Evolutionary conservation across 2,329 filamentous ascomycete genomes (phyloP).

Genomic region (Exophiala bonariae): DNA sequence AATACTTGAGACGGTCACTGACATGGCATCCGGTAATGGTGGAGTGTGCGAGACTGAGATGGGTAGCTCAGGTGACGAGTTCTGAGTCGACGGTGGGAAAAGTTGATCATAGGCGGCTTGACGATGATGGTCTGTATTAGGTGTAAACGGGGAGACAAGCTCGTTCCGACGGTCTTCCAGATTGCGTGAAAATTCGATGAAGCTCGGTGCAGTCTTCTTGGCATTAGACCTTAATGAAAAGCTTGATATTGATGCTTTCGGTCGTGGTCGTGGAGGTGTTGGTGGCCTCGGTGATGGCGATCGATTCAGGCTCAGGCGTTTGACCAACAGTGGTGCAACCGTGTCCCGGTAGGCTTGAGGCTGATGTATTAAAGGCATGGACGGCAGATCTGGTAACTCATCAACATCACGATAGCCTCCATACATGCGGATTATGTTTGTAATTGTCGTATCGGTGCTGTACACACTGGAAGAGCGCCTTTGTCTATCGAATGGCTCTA

Average conservation of each 20-base stretch:
- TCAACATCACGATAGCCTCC: constrained; percentile 20
- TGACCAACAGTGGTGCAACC: constrained; percentile 23
- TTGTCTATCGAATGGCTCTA: constrained; percentile 18
- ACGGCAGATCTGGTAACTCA: constrained; percentile 4
- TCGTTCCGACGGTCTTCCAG: constrained; percentile 18
- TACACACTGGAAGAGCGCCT: constrained; percentile 24
- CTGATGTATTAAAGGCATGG: constrained; percentile 16
- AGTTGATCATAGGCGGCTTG: constrained; percentile 19
- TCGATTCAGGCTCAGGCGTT: constrained; percentile 33
- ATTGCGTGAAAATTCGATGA: constrained; percentile 22
- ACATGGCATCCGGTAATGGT: constrained; percentile 21
- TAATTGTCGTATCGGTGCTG: constrained; percentile 27
- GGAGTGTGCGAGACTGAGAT: constrained; percentile 18
- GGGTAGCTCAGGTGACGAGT: constrained; percentile 19
- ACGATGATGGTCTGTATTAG: constrained; percentile 12
- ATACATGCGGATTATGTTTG: constrained; percentile 27
- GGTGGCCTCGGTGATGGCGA: constrained; percentile 31
- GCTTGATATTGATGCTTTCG: constrained; percentile 29
- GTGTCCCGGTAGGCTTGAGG: constrained; percentile 27
- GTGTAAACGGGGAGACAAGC: constrained; percentile 20
- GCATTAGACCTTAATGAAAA: constrained; percentile 28
- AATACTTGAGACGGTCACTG: constrained; percentile 20
- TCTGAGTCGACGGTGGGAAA: constrained; percentile 19
- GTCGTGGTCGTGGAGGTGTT: constrained; percentile 16
- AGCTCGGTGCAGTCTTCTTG: constrained; percentile 18